phyloP scores from a whole-genome alignment of 257 asterid species.

The Agastache rugosa region DNA sequence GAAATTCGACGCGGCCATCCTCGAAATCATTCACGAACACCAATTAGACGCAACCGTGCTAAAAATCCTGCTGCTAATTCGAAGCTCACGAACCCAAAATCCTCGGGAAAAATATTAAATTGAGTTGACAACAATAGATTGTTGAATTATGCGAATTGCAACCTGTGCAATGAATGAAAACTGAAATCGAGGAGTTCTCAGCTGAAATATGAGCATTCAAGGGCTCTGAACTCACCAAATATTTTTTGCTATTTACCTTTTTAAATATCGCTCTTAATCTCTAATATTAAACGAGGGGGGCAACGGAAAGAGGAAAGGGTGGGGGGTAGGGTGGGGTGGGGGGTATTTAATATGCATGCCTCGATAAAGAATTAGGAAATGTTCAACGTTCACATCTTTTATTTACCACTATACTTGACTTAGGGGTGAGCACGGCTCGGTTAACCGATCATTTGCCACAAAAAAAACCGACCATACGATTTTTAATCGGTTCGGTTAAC shows the following conservation, averaged over 20 bases:
- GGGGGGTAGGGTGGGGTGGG: neutral
- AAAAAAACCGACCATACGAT: too few species aligned
- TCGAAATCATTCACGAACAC: constrained; percentile 35
- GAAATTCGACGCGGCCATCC: constrained; percentile 36
- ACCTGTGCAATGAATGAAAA: constrained; percentile 38
- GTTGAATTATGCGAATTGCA: constrained; percentile 4
- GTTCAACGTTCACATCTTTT: constrained; percentile 37
- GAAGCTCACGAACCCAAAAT: constrained; percentile 21
- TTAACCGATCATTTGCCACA: too few species aligned
- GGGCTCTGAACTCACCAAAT: constrained; percentile 35
- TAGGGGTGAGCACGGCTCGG: too few species aligned
- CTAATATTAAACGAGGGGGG: neutral
- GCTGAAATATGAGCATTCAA: constrained; percentile 30
- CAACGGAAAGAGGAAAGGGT: neutral
- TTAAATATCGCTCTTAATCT: too few species aligned
- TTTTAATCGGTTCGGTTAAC: too few species aligned
- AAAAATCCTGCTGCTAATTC: constrained; percentile 11
- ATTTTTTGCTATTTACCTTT: neutral
- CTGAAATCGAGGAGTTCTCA: constrained; percentile 4
- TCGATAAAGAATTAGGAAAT: constrained; percentile 14
- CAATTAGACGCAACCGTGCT: constrained; percentile 14
- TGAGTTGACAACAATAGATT: constrained; percentile 2
- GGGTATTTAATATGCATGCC: constrained; percentile 35
- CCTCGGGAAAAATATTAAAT: constrained; percentile 14
- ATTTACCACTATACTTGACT: constrained; percentile 23